Evolutionary conservation across 306 rosid genomes (phyloP), one percentile per base, ranked within the genome.

Genomic region (Senna siamea): DNA sequence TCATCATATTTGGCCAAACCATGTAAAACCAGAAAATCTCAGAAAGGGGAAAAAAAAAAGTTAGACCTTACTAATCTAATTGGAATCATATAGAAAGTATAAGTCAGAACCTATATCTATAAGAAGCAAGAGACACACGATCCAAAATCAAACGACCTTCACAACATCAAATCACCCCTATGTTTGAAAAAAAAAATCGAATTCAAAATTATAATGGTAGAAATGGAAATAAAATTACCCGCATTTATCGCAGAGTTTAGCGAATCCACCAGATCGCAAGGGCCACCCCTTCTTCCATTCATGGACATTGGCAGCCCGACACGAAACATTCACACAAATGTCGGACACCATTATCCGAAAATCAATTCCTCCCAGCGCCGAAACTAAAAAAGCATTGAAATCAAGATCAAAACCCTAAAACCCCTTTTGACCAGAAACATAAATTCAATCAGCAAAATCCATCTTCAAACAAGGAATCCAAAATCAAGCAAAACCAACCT

Each of bases 201-300:
- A 80, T 76, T 72, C 40, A n/a, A 66, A 40, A 65, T 37, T 12
- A 43, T 5, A 72, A n/a, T 10, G 40, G 7, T 2, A 5, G 32
- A 44, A 53, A 65, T 66, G 37, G 73, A 58, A 62, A 28, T 30
- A 2, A 70, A 79, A 55, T 74, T 91, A 93, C 98, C 98, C 98
- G 89, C 98, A 93, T 68, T 78, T 79, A 78, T n/a, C 74, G 84
- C 98, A 93, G 51, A 93, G 91, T 80, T 86, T 82, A 19, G 96
- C 92, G 40, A 86, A 93, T 86, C 93, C 98, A 79, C 92, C 97
- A 73, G 96, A 87, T 93, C 93, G 88, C 60, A 91, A 62, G 66
- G 86, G 83, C 98, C 98, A 93, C 35, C 98, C 98, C 73, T 69
- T 86, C 84, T 83, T 93, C 93, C 97, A 87, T 52, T 91, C 87